A percentile compares a stretch with the other conserved stretches of the same genome.
These are phyloP conservation scores for Pseudonitzschia multiseries DNA, from an alignment of 108 stramenopile genomes.

Conservation along the genomic window DNA sequence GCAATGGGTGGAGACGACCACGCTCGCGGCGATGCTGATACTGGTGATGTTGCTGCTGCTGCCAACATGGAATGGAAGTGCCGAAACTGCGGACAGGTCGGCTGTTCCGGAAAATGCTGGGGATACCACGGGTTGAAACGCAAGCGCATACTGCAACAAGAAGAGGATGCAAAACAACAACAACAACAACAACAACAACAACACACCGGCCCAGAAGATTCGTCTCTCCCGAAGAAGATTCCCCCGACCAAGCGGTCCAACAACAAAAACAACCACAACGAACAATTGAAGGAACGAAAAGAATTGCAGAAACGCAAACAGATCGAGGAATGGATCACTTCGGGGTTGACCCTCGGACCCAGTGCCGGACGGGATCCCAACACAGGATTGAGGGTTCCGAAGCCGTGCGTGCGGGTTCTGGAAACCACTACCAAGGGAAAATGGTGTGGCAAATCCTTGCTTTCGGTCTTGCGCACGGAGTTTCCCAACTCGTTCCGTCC, in stretches of 20 bases:
- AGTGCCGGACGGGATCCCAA: conserved; percentile 31
- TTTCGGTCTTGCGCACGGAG: conserved; percentile 52
- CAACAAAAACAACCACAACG: background rate
- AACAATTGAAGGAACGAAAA: conserved; percentile 29
- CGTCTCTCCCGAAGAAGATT: background rate
- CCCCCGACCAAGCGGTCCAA: background rate
- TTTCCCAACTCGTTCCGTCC: conserved; percentile 39
- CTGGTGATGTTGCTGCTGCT: too few relatives aligned
- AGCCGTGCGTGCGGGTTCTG: conserved; percentile 51
- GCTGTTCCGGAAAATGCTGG: conserved; percentile 75
- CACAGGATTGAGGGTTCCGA: conserved; percentile 62
- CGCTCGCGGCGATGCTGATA: background rate
- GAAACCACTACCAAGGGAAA: conserved; percentile 63
- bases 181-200: conserved; percentile 16
- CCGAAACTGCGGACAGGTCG: conserved; percentile 67
- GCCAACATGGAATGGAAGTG: conserved; percentile 35
- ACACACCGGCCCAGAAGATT: background rate
- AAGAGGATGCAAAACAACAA: conserved; percentile 18
- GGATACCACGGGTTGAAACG: conserved; percentile 78
- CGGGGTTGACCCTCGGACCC: conserved; percentile 43
- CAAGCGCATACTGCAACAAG: conserved; percentile 44
- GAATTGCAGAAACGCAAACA: conserved; percentile 42
- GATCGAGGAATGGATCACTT: conserved; percentile 42
- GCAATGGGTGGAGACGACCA: background rate
- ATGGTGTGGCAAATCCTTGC: conserved; percentile 69